Evolutionary conservation across 2,329 filamentous ascomycete genomes (phyloP).

Genomic region (Hymenoscyphus scutula): DNA sequence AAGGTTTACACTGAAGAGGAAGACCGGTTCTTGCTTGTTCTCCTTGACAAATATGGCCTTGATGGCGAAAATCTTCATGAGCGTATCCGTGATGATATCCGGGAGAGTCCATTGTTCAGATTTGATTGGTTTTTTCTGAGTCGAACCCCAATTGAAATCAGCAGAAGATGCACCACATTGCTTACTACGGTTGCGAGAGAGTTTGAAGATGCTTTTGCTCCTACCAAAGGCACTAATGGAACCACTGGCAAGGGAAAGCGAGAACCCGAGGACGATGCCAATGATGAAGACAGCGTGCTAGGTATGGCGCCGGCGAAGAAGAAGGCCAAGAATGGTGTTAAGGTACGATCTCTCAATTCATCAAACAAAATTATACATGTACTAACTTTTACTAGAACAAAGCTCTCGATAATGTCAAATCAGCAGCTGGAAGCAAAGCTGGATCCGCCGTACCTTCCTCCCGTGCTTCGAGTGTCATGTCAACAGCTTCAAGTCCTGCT

Average conservation of each 20-base stretch:
- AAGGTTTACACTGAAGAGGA: conserved; percentile 99
- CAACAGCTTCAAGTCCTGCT: conserved; percentile 59
- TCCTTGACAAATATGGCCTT: conserved; percentile 87
- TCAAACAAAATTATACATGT: conserved; percentile 12
- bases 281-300: conserved; percentile 77
- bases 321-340: conserved; percentile 85
- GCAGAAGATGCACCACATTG: conserved; percentile 87
- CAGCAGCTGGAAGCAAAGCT: conserved; percentile 63
- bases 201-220: conserved; percentile 66
- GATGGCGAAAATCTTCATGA: conserved; percentile 91
- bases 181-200: conserved; percentile 93
- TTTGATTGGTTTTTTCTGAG: conserved; percentile 99
- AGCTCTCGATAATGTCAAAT: conserved; percentile 84
- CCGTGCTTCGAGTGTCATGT: conserved; percentile 83
- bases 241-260: conserved; percentile 70
- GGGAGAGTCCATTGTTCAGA: conserved; percentile 89
- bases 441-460: conserved; percentile 71
- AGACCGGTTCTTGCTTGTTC: conserved; percentile 89
- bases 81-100: conserved; percentile 93
- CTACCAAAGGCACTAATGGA: conserved; percentile 47
- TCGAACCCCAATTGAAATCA: conserved; percentile 87
- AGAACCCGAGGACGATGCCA: conserved; percentile 75
- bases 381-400: conserved; percentile 67
- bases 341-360: conserved; percentile 43
- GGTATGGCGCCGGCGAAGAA: conserved; percentile 88